Conservation (phyloP, 208 protist genomes). For the Ichthyophonus hoferi region DNA sequence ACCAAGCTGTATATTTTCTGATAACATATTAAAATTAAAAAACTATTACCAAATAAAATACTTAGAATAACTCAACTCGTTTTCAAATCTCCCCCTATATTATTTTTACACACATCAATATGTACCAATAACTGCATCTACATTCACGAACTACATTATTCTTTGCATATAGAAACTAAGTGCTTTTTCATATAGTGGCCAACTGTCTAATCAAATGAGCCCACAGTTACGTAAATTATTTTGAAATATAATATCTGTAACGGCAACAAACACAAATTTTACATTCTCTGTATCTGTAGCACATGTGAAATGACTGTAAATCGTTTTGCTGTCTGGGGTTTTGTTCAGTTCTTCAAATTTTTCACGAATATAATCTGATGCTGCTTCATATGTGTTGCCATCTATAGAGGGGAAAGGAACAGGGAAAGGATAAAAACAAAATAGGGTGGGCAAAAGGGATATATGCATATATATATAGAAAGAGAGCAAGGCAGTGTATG, state of each 20-base stretch:
- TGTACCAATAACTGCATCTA: background rate
- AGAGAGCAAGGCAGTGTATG: too few relatives aligned
- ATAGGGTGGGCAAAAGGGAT: too few relatives aligned
- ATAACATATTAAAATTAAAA: too few relatives aligned
- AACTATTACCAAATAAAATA: too few relatives aligned
- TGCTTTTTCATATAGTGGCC: background rate
- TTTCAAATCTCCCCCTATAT: too few relatives aligned
- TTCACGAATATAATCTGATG: slow-evolving; percentile 54
- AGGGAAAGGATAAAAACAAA: too few relatives aligned
- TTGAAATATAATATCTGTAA: slow-evolving; percentile 51
- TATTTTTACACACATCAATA: background rate
- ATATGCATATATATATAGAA: too few relatives aligned
- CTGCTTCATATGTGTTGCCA: background rate
- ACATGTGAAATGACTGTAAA: slow-evolving; percentile 70
- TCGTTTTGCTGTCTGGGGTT: slow-evolving; percentile 45
- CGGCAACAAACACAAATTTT: slow-evolving; percentile 61
- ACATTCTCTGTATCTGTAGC: slow-evolving; percentile 72
- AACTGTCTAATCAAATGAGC: slow-evolving; percentile 4
- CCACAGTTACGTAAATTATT: slow-evolving; percentile 32
- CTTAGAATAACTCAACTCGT: too few relatives aligned
- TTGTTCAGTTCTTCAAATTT: slow-evolving; percentile 58
- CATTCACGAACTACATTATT: background rate
- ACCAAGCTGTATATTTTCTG: too few relatives aligned
- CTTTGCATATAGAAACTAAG: background rate
- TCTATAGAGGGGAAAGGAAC: background rate